These are phyloP conservation scores for Aureobasidium leucospermi DNA, from an alignment of 2,329 filamentous ascomycete species.

Conservation along the genomic window DNA sequence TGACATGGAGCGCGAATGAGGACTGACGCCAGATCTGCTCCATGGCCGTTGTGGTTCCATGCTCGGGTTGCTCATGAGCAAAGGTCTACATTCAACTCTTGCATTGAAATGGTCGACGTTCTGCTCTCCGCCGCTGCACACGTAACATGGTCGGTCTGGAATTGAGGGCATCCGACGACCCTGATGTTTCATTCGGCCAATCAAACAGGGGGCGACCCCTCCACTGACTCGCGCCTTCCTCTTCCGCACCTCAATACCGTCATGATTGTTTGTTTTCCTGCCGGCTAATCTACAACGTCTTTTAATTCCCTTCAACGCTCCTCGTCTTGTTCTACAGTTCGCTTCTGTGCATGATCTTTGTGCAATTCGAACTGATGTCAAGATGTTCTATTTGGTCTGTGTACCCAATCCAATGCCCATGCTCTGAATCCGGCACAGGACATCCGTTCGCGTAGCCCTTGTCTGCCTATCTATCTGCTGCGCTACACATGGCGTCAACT, in stretches of 20 bases:
- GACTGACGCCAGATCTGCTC: neutral
- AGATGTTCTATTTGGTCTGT: neutral
- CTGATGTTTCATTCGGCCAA: neutral
- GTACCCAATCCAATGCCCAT: neutral
- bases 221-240: neutral
- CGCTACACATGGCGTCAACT: neutral
- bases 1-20: slow-evolving; percentile 3
- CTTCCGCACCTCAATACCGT: neutral
- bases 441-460: neutral
- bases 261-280: neutral
- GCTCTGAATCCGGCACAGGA: neutral
- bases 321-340: neutral
- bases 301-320: neutral
- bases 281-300: neutral
- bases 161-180: neutral
- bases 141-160: neutral
- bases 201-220: neutral
- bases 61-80: neutral
- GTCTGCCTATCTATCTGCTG: neutral
- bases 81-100: neutral
- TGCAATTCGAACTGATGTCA: neutral
- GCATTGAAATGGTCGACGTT: neutral
- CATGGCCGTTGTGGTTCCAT: slow-evolving; percentile 6
- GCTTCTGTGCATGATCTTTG: neutral
- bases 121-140: neutral